These are phyloP conservation scores for Leccinum barrowsii DNA, from an alignment of 768 basidiomycete genomes.

Conservation along the genomic window DNA sequence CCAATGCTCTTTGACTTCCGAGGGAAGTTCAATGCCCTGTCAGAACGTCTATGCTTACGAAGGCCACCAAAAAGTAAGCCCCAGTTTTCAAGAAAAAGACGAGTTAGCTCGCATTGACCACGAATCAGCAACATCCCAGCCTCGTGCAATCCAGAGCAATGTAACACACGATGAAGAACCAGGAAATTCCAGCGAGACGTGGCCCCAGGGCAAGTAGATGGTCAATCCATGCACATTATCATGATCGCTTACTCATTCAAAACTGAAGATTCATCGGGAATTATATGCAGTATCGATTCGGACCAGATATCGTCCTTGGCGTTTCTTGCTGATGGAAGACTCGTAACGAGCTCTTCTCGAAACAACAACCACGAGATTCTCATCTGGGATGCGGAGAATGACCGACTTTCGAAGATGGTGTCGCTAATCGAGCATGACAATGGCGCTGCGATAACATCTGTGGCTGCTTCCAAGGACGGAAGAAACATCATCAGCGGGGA, in stretches of 20 bases:
- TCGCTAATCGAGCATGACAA: not conserved
- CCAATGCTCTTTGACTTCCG: too few species aligned
- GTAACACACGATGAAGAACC: too few species aligned
- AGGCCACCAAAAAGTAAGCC: too few species aligned
- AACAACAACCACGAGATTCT: not conserved
- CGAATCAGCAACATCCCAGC: too few species aligned
- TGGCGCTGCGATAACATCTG: not conserved
- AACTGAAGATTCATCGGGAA: not conserved
- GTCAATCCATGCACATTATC: not conserved
- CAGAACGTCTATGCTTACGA: too few species aligned
- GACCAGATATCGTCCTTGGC: not conserved
- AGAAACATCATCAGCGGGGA: not conserved
- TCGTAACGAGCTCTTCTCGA: not conserved
- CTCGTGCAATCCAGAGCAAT: too few species aligned
- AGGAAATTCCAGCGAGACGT: too few species aligned
- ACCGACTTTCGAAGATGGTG: not conserved
- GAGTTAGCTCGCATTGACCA: too few species aligned
- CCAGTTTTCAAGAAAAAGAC: too few species aligned
- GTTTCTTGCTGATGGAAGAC: not conserved
- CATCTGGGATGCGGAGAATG: not conserved
- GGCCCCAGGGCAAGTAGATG: too few species aligned
- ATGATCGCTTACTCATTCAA: not conserved
- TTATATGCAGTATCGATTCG: not conserved
- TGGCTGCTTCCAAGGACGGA: not conserved
- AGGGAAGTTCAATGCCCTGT: too few species aligned